Base-by-base conservation (phyloP, 2,329 filamentous ascomycete species). In the Drechslerella dactyloides region DNA sequence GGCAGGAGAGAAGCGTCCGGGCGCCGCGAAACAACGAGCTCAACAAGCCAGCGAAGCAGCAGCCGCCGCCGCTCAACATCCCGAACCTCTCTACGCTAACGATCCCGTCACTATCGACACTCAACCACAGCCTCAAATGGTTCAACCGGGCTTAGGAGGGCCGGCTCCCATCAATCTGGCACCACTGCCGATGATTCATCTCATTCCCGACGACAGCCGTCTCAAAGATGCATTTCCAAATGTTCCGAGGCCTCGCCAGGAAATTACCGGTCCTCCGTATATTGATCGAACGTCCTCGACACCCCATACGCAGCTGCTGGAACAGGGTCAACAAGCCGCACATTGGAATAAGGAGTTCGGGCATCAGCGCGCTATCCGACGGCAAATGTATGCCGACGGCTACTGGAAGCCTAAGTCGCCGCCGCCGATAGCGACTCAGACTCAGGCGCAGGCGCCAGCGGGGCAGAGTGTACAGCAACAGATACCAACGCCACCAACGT, bases 1-100 rank as follows among this genome's bases (percentile, higher is more conserved):
- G 56, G 94, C 94, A 2, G 94, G 94, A 44, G 94, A 99, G 81
- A 97, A 99, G 83, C 85, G 94, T 74, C 94, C 94, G 4, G 94
- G 94, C 60, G 93, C 90, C 42, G 88, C 91, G 68, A 96, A 96
- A 82, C 74, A 75, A 55, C 74, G 76, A 40, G 73, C 73, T 23
- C 73, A 74, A 54, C 73, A 72, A 42, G 75, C 74, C 5, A 74
- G 63, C 50, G 75, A 77, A 50, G 75, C 75, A 54, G 75, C 75
- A 19, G 76, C 76, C 8, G 90, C 73, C 85, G 93, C 77, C 91
- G 96, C 81, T 89, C 90, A 48, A 89, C 91, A 94, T 77, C 88
- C 89, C 60, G 90, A 96, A 80, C 91, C 96, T 77, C 90, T 96
- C 63, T 96, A 96, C 81, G 91, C 87, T 81, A 92, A 89, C 79